A percentile compares a stretch with the other conserved stretches of the same genome.
These are phyloP conservation scores for Lojkania enalia DNA, from an alignment of 2,329 filamentous ascomycete species.

Conservation along the genomic window DNA sequence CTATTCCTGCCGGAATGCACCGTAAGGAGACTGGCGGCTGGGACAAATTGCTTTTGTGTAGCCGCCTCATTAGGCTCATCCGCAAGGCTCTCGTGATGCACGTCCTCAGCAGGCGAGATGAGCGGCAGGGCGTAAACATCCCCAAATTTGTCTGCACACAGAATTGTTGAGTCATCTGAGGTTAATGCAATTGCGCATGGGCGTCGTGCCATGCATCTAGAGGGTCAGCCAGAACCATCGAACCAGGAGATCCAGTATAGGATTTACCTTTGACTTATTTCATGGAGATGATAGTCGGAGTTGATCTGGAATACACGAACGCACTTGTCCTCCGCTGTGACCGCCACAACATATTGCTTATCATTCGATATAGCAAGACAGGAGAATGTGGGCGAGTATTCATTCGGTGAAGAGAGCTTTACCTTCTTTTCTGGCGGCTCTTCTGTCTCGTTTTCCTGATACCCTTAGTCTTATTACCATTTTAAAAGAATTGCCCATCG, in stretches of 20 bases:
- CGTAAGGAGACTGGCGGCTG: constrained; percentile 60
- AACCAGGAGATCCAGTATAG: background rate
- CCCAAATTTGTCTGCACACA: constrained; percentile 93
- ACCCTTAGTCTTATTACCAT: too few species aligned
- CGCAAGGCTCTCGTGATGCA: constrained; percentile 23
- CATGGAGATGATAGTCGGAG: constrained; percentile 61
- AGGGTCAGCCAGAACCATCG: constrained; percentile 15
- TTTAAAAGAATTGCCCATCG: too few species aligned
- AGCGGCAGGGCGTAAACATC: constrained; percentile 91
- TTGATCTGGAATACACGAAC: constrained; percentile 79
- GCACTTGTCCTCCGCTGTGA: constrained; percentile 90
- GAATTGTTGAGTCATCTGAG: constrained; percentile 69
- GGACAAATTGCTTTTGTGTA: constrained; percentile 47
- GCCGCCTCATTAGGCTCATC: constrained; percentile 20
- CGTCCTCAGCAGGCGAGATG: constrained; percentile 48
- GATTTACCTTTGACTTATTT: constrained; percentile 71
- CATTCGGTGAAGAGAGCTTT: constrained; percentile 40
- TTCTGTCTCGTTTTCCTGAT: constrained; percentile 26
- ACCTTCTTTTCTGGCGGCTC: constrained; percentile 48
- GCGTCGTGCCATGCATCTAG: constrained; percentile 83
- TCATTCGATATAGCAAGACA: constrained; percentile 67
- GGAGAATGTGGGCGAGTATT: constrained; percentile 64
- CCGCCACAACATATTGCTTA: constrained; percentile 70
- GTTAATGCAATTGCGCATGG: constrained; percentile 76
- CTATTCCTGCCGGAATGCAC: constrained; percentile 66